Base-by-base conservation (phyloP, 2,329 filamentous ascomycete species). In the Ophiostoma australiae region DNA sequence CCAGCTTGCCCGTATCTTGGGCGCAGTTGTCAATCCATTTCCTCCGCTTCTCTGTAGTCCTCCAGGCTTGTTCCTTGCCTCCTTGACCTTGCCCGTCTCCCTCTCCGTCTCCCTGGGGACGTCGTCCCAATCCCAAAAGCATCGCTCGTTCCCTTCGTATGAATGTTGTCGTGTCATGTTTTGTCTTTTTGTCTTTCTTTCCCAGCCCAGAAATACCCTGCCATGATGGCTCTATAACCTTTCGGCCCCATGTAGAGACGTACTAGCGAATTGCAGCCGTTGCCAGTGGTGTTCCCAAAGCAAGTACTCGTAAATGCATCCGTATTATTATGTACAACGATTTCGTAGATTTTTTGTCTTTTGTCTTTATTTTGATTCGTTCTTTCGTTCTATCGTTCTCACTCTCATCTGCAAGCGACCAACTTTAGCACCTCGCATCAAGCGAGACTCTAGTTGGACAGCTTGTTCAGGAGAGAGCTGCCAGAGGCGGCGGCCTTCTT, bases 401-500 rank as follows among this genome's bases (percentile, higher is more conserved):
- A 35, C 8, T 39, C 35, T 33, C 20, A 33, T 39, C 37, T 17
- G 37, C 33, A 41, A 39, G 65, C 35, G 37, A 67, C 27, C 61
- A 65, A 31, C 7, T 17, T 23, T 66, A 33, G 33, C 23, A 48
- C 13, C 7, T 31, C 37, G 17, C 4, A 17, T 13, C 17, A 44
- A 33, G 23, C 20, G n/a, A 39, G 13, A 63, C 31, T 23, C 33
- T 72, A 69, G 68, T 73, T 72, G 58, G 68, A 69, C 63, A 84
- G 75, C 78, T 79, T 82, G 80, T 77, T 81, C 35, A 86, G 77
- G 74, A 85, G 79, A 72, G 79, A 76, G 74, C 78, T 75, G 72
- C 78, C 76, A 71, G 80, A 78, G 66, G 75, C 72, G 73, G 73
- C 74, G 48, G 80, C 77, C 78, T 82, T 84, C 76, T 82, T 82